Evolutionary conservation across 2,329 filamentous ascomycete genomes (phyloP), one percentile per base, ranked within the genome.

Genomic region (Diaporthe destruens): DNA sequence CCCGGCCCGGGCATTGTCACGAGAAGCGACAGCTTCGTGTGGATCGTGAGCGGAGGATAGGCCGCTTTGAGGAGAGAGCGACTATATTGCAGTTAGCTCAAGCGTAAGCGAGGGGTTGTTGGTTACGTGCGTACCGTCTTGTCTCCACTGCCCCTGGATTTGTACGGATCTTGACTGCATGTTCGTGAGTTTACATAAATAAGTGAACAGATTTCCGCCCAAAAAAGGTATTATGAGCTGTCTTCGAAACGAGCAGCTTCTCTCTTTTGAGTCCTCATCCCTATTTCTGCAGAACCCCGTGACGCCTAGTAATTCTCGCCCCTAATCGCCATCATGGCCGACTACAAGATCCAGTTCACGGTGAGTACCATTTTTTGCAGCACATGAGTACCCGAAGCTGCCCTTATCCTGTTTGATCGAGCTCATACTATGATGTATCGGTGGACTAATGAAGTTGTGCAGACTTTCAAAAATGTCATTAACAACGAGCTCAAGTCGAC

Each of bases 391-490:
- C 8, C 3, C 18, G 23, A 29, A 65, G 9, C 25, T 16, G 29
- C 6, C 29, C 12, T 34, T 18, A 16, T 34, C 29, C 20, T 3
- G 3, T 34, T n/a, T 18, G 11, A 5, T 18, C 9, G 2, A 34
- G 6, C 1, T 16, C 8, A 36, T 6, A 20, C n/a, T n/a, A n/a
- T n/a, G n/a, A n/a, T 34, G 29, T 11, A 23, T 3, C 42, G 9
- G 11, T 7, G 32, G 44, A 49, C 44, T 65, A 12, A 57, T 14
- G 7, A 4, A 51, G 51, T 39, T 39, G 55, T 34, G 7, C 8
- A 69, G 67, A 53, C n/a, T 2, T 88, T 86, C 76, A 80, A 82
- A 74, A 88, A 88, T 80, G 81, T 86, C 74, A 83, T 89, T 76
- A 83, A 87, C 73, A 86, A 86, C 73, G 80, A 87, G 78, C 78